These are phyloP conservation scores for Aeminium ludgeri DNA, from an alignment of 495 filamentous ascomycete genomes.

Conservation along the genomic window DNA sequence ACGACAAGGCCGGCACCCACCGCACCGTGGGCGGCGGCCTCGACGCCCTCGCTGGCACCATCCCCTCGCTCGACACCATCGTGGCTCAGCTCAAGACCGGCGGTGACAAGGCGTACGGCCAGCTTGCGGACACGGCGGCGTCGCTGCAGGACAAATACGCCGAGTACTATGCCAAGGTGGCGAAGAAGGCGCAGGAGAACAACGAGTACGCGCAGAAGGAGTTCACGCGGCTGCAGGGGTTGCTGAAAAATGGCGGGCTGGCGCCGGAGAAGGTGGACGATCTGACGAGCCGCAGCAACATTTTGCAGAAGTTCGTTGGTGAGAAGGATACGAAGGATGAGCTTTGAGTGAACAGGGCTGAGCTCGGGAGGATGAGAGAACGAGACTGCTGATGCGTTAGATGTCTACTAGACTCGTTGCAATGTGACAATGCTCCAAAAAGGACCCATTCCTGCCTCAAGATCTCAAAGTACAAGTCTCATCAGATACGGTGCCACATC, in stretches of 20 bases:
- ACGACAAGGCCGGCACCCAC: slow-evolving; percentile 78
- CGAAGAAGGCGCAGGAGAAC: slow-evolving; percentile 64
- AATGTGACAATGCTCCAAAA: background rate
- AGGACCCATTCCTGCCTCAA: too few relatives aligned
- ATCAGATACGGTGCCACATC: too few relatives aligned
- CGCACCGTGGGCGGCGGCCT: slow-evolving; percentile 69
- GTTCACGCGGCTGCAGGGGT: slow-evolving; percentile 56
- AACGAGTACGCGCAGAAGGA: slow-evolving; percentile 73
- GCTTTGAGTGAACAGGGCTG: slow-evolving; percentile 33
- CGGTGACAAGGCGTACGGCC: slow-evolving; percentile 33
- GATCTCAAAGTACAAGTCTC: too few relatives aligned
- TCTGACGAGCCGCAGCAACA: slow-evolving; percentile 69
- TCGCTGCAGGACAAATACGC: slow-evolving; percentile 64
- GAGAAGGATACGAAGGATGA: slow-evolving; percentile 43
- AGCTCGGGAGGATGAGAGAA: background rate
- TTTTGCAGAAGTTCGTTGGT: slow-evolving; percentile 59
- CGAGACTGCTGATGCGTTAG: background rate
- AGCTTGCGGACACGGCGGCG: slow-evolving; percentile 53
- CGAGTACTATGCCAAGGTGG: slow-evolving; percentile 85
- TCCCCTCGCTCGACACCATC: slow-evolving; percentile 57
- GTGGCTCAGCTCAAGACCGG: slow-evolving; percentile 49
- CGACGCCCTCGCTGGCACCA: slow-evolving; percentile 62
- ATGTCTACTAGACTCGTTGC: background rate
- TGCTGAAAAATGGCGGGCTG: slow-evolving; percentile 72
- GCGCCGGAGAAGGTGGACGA: slow-evolving; percentile 81